Base-by-base conservation (phyloP, 192 early-diverging fungal genomes). In the Umbelopsis sp. region DNA sequence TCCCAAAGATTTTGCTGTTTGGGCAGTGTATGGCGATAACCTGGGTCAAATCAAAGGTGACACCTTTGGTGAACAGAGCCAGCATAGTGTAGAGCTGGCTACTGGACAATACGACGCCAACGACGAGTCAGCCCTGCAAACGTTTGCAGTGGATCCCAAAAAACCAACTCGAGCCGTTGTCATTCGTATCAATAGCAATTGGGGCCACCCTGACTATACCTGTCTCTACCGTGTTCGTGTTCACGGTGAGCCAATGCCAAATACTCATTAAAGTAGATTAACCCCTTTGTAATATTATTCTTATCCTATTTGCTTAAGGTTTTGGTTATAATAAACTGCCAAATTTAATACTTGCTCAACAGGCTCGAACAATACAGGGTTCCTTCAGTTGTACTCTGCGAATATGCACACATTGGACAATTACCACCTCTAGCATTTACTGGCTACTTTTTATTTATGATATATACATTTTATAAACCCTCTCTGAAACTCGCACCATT, bases 191-290 rank as follows among this genome's bases (percentile, higher is more conserved):
- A 81, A 78, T 20, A 85, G 81, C 50, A 93, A 93, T 76, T 91
- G 89, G 88, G 92, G 92, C 2, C 79, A 92, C 68, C 80, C 83
- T 25, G 77, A 84, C 12, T 87, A 90, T 71, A 93, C 92, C 10
- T 92, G 90, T 53, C 35, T 93, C 33, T 93, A 93, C 75, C 87
- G 92, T 49, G 83, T 93, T 51, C 87, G 91, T 25, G 86, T 90
- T 27, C 92, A 93, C 69, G 91, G 85, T 16, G 55, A 61, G 33
- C 55, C 55, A 61, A 35, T 35, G 18, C 30, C 21, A 35, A 27
- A 25, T 13, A n/a, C 25, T 18, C 13, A 13, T 41, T 41, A 41
- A 41, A 41, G 7, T 41, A 30, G 1, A 30, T 30, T 30, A 41
- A 1, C 37, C 1, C 2, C 37, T 6, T 41, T 41, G 37, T 41